Evolutionary conservation across 2,329 filamentous ascomycete genomes (phyloP).

Genomic region (Raffaelea ambrosiae): DNA sequence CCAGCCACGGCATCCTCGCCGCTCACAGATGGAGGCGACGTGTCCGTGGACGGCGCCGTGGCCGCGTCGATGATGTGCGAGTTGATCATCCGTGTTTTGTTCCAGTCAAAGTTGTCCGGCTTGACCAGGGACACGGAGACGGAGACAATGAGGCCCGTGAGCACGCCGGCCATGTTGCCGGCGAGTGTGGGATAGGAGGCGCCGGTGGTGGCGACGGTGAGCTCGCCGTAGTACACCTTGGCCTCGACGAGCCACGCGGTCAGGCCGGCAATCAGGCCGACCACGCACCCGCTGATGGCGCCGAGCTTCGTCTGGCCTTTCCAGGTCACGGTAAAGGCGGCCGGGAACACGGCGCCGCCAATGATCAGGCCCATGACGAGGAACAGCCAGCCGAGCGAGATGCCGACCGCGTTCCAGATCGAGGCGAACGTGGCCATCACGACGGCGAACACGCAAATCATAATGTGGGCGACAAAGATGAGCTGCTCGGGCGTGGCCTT

Average conservation of each 20-base stretch:
- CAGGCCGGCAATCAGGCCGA: constrained; percentile 22
- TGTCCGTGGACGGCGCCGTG: no score
- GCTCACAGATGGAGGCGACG: neutral
- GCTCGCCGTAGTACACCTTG: constrained; percentile 19
- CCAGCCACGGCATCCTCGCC: neutral
- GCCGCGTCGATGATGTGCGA: neutral
- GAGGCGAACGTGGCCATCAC: constrained; percentile 22
- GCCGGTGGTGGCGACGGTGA: constrained; percentile 25
- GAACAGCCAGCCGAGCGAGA: constrained; percentile 28
- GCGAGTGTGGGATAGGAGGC: constrained; percentile 2
- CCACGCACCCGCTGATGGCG: constrained; percentile 22
- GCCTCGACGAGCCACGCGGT: constrained; percentile 27
- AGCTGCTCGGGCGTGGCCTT: constrained; percentile 11
- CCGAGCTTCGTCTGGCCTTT: constrained; percentile 25
- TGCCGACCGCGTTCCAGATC: constrained; percentile 24
- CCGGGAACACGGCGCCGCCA: constrained; percentile 25
- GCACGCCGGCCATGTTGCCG: neutral
- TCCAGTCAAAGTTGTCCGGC: constrained; percentile 1
- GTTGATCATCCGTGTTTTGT: constrained; percentile 21
- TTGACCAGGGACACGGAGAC: neutral
- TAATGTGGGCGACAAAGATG: constrained; percentile 21
- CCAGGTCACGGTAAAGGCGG: constrained; percentile 28
- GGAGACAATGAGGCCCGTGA: neutral
- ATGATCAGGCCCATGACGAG: constrained; percentile 28
- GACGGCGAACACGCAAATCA: constrained; percentile 23